phyloP scores from a whole-genome alignment of 176 grass and related monocot species.

The Triticum turgidum region DNA sequence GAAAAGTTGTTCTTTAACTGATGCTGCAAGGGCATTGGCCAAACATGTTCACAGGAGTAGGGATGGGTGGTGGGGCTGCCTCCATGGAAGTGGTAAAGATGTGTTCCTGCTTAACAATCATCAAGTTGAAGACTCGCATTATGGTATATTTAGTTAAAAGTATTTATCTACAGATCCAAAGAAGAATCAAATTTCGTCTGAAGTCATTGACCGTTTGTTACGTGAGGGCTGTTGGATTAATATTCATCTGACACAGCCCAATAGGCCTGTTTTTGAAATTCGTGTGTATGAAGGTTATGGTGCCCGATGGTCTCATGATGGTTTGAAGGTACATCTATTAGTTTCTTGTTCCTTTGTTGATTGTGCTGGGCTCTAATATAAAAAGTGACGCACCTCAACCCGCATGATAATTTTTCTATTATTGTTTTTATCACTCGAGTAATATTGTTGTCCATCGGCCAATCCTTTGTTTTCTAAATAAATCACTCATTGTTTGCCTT shows the following conservation, averaged over 20 bases:
- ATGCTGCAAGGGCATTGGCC: constrained; percentile 87
- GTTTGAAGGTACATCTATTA: constrained; percentile 58
- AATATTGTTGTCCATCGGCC: not conserved
- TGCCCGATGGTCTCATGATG: constrained; percentile 83
- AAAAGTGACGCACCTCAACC: not conserved
- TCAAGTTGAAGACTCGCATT: constrained; percentile 1
- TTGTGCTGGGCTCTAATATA: not conserved
- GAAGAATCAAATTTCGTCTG: constrained; percentile 64
- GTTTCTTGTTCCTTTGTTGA: constrained; percentile 3
- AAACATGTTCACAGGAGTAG: constrained; percentile 88
- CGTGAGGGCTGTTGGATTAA: constrained; percentile 79
- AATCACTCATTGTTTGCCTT: not conserved
- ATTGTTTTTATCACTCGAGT: not conserved
- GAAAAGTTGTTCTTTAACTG: constrained; percentile 80
- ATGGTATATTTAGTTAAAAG: constrained; percentile 26
- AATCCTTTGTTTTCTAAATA: not conserved
- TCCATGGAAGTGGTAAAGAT: constrained; percentile 68
- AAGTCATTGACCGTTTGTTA: constrained; percentile 59
- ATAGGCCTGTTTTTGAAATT: constrained; percentile 79
- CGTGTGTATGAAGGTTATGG: constrained; percentile 81
- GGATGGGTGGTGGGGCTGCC: constrained; percentile 74
- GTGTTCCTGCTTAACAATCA: constrained; percentile 9
- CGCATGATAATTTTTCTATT: not conserved
- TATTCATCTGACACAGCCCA: constrained; percentile 63
- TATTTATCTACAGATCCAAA: constrained; percentile 54